These are phyloP conservation scores for Neurospora tetrasperma DNA, from an alignment of 495 filamentous ascomycete genomes.

Conservation along the genomic window DNA sequence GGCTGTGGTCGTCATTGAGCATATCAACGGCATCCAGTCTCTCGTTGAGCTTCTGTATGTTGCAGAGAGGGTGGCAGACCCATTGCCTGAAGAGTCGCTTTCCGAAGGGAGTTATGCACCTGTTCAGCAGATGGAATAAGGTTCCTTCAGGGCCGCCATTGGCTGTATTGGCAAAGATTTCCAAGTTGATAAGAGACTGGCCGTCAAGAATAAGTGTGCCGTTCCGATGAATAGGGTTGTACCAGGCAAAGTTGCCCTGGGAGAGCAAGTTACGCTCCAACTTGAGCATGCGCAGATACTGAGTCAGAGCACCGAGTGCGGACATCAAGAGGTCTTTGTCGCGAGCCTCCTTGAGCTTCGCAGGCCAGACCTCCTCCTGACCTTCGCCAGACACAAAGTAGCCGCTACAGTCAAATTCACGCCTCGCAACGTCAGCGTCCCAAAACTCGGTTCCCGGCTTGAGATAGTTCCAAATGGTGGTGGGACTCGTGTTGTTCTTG, in stretches of 20 bases:
- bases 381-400: conserved; percentile 67
- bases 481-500: conserved; percentile 89
- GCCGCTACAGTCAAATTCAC: conserved; percentile 68
- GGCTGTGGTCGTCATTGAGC: conserved; percentile 66
- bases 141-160: conserved; percentile 81
- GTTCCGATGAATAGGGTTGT: conserved; percentile 88
- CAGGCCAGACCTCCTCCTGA: conserved; percentile 64
- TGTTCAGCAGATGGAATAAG: conserved; percentile 80
- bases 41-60: conserved; percentile 80
- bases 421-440: conserved; percentile 68
- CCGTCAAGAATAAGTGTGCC: conserved; percentile 91
- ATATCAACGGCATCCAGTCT: conserved; percentile 93
- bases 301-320: conserved; percentile 78
- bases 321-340: conserved; percentile 84
- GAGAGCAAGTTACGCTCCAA: conserved; percentile 81
- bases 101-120: conserved; percentile 92
- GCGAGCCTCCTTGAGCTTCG: conserved; percentile 57
- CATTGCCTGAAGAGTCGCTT: conserved; percentile 96
- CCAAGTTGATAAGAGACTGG: conserved; percentile 93
- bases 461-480: conserved; percentile 90
- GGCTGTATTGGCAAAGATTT: conserved; percentile 90
- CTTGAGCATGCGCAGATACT: conserved; percentile 81
- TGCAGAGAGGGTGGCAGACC: conserved; percentile 91
- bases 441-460: conserved; percentile 89
- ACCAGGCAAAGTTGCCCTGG: conserved; percentile 83